Evolutionary conservation across 78 protist genomes (phyloP), one percentile per base, ranked within the genome.

Genomic region (Andalucia godoyi): DNA sequence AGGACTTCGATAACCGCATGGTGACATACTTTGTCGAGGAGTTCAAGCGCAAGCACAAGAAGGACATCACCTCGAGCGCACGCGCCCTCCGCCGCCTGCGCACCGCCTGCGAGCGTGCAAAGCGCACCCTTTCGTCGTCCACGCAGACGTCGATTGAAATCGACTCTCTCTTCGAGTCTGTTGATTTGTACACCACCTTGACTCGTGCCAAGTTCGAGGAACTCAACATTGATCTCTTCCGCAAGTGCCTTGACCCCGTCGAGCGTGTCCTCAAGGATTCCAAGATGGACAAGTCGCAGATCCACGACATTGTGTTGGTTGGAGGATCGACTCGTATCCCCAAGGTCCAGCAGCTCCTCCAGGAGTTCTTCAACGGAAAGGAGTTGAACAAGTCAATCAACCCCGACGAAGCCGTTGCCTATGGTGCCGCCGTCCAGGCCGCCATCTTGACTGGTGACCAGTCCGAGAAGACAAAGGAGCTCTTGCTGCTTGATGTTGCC

Each of bases 391-490:
- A 13, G 50, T 25, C 51, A 39, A 74, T 74, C 73, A 54, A 64
- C 73, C 73, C 80, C 23, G 80, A 75, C 62, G 80, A 75, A 66
- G 72, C 76, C 12, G 99, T 97, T 25, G 99, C 99, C 54, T 91
- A 97, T 77, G 99, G 99, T 27, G 99, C 99, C 42, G 99, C 99
- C 27, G 95, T 92, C 21, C 99, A 91, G 92, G 99, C 94, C 25
- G 95, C 91, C 55, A 82, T 96, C 37, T 84, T 95, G 47, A 50
- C 86, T 15, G 92, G 92, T 42, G 79, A 72, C 34, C 40, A 25
- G 40, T 25, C 39, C 27, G 69, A 21, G 50, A 38, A 50, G 63
- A 57, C 71, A 21, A 23, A 63, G 53, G 80, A 77, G 17, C 53
- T 92, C 34, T 83, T 95, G 42, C 84, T 95, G n/a, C 65, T 94